Percentiles rank a stretch among this genome's conserved stretches.
Evolutionary conservation across 2,329 filamentous ascomycete species (phyloP).

Genomic region (Neonectria punicea): DNA sequence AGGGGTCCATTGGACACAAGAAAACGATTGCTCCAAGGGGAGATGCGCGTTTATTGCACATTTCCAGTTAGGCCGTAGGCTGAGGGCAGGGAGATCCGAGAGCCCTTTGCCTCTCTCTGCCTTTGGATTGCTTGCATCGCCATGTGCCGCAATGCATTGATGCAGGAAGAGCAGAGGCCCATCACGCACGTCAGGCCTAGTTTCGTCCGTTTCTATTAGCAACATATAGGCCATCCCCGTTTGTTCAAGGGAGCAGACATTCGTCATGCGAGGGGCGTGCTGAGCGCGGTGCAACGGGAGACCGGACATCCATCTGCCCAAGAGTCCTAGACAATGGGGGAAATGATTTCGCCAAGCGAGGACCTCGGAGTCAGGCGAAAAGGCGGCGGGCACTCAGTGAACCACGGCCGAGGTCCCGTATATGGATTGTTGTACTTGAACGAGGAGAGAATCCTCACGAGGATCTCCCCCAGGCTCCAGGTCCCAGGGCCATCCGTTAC

Average conservation of each 20-base stretch:
- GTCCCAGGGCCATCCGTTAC: neutral
- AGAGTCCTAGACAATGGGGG: neutral
- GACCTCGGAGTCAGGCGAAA: conserved; percentile 5
- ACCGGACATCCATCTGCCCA: conserved; percentile 8
- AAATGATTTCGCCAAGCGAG: conserved; percentile 17
- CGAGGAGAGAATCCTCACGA: neutral
- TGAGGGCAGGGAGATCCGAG: conserved; percentile 14
- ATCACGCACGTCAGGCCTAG: conserved; percentile 3
- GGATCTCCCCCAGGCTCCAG: neutral
- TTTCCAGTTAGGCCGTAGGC: conserved; percentile 26
- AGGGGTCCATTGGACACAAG: conserved; percentile 17
- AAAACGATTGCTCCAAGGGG: conserved; percentile 21
- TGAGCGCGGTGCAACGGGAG: conserved; percentile 6
- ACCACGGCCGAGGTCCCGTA: neutral
- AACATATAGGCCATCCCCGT: neutral
- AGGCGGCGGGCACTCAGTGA: neutral
- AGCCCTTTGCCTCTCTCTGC: neutral
- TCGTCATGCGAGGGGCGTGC: neutral
- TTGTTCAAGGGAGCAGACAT: neutral
- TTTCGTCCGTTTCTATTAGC: conserved; percentile 14
- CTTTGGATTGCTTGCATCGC: conserved; percentile 10
- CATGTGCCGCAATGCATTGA: conserved; percentile 2
- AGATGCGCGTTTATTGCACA: conserved; percentile 28
- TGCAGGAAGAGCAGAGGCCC: neutral
- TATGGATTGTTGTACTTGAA: neutral